These are phyloP conservation scores for Arabidopsis thaliana DNA, from an alignment of 345 rosid genomes.

Conservation along the genomic window TAIR10.1 NC_003076.8:11281001-11281500, in stretches of 20 bases:
- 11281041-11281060: too few species aligned
- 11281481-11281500: too few species aligned
- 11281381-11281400: constrained; percentile 8
- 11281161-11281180: too few species aligned
- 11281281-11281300: too few species aligned
- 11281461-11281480: too few species aligned
- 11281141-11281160: too few species aligned
- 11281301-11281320: too few species aligned
- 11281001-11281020: not conserved
- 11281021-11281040: not conserved
- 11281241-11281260: not conserved
- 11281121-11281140: not conserved
- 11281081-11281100: not conserved
- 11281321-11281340: too few species aligned
- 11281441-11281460: not conserved
- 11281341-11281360: too few species aligned
- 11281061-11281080: not conserved
- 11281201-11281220: not conserved
- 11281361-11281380: too few species aligned
- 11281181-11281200: not conserved
- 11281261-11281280: not conserved
- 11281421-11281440: not conserved
- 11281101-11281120: not conserved
- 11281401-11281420: not conserved
- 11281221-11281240: not conserved